These are phyloP conservation scores for Emmonsiellopsis sp. DNA, from an alignment of 2,329 filamentous ascomycete species.

Conservation along the genomic window DNA sequence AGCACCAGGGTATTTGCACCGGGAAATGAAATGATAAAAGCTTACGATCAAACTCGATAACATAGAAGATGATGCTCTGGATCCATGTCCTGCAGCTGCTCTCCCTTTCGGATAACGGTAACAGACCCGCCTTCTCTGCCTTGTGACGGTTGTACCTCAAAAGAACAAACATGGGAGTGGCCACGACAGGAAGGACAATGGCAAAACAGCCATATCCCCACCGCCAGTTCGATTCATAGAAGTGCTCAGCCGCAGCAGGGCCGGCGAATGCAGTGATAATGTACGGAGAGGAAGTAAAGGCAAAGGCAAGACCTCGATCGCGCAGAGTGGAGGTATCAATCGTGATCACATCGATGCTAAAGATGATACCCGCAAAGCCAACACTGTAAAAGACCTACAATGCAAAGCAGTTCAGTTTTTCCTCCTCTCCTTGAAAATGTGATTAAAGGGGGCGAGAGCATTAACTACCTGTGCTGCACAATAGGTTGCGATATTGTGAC, in stretches of 20 bases:
- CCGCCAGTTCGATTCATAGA: constrained; percentile 43
- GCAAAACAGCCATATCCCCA: constrained; percentile 57
- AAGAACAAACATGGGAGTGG: constrained; percentile 45
- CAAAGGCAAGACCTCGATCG: constrained; percentile 50
- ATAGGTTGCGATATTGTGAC: not conserved
- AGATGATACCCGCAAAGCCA: constrained; percentile 45
- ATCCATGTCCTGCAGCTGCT: not conserved
- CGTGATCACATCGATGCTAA: constrained; percentile 48
- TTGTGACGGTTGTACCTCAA: constrained; percentile 47
- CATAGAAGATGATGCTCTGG: not conserved
- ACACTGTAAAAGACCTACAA: constrained; percentile 41
- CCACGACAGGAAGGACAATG: constrained; percentile 50
- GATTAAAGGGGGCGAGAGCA: constrained; percentile 29
- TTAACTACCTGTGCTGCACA: constrained; percentile 4
- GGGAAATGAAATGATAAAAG: too few relatives aligned
- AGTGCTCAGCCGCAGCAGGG: constrained; percentile 41
- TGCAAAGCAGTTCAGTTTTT: not conserved
- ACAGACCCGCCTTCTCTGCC: constrained; percentile 34
- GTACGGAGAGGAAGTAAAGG: constrained; percentile 44
- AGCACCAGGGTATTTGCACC: too few relatives aligned
- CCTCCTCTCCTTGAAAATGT: not conserved
- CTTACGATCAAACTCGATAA: too few relatives aligned
- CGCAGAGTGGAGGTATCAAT: constrained; percentile 52
- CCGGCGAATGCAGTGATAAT: constrained; percentile 34
- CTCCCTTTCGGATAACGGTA: constrained; percentile 6